Evolutionary conservation across 495 filamentous ascomycete genomes (phyloP), one percentile per base, ranked within the genome.

Genomic region (Lasiosphaeria miniovina): DNA sequence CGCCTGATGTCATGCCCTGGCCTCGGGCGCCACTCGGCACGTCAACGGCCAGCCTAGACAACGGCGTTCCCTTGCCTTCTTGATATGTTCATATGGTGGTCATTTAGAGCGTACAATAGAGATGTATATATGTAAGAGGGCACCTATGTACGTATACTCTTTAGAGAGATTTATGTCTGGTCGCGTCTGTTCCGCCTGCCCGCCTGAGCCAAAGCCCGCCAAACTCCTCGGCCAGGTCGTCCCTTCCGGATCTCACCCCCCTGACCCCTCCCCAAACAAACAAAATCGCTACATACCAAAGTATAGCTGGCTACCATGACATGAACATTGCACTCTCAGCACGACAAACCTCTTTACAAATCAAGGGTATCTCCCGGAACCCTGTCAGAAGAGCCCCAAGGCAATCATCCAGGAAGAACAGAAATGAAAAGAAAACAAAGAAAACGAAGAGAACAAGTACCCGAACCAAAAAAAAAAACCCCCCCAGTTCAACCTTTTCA

Each of bases 311-410:
- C 49, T 48, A 40, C 56, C 60, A 60, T 35, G 36, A 62, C 35
- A 59, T 50, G n/a, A 45, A 61, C 15, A 57, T 63, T 54, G 41
- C 33, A 59, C 45, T 55, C 52, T 52, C 51, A 35, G 36, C 40
- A 58, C 34, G 50, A 54, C 45, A 33, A 54, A 24, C 24, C 49
- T 55, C 17, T 48, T 40, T 54, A 50, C 33, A 61, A 65, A 61
- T 61, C 62, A 61, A 58, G 55, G 62, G 59, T 61, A 65, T 65
- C 54, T 62, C 58, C 51, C 58, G 17, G 62, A 54, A 65, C 43
- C 55, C 51, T 57, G 50, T 41, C 32, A 32, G 49, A 32, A 38
- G 51, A 45, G 49, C 35, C 11, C 49, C 49, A 35, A 57, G 35
- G 40, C 50, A 54, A 40, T 57, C 43, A 46, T 14, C 43, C 11